Percentiles rank a stretch among this genome's conserved stretches.
Evolutionary conservation across 78 protist genomes (phyloP).

Genomic region (Chrysochromulina parva): DNA sequence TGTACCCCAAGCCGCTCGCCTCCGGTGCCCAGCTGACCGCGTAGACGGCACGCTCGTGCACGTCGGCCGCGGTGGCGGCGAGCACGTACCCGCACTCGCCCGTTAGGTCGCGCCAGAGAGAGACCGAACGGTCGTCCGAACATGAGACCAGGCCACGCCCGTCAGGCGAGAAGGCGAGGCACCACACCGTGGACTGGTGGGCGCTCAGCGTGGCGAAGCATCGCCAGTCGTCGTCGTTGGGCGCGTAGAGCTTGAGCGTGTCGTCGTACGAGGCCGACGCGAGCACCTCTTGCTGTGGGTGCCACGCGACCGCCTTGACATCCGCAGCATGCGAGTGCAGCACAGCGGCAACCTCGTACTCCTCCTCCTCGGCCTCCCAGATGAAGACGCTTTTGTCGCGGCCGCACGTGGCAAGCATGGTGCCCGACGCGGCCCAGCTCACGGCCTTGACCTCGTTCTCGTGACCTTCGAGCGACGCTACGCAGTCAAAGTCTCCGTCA

Average conservation of each 20-base stretch:
- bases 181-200: constrained; percentile 94
- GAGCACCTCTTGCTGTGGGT: constrained; percentile 65
- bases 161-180: constrained; percentile 14
- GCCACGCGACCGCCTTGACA: constrained; percentile 70
- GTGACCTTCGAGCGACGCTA: constrained; percentile 91
- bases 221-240: constrained; percentile 86
- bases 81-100: background rate
- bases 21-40: constrained; percentile 64
- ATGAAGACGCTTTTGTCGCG: constrained; percentile 94
- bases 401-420: constrained; percentile 90
- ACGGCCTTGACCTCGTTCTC: constrained; percentile 90
- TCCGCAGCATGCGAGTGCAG: constrained; percentile 61
- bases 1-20: too few species aligned
- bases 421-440: constrained; percentile 75
- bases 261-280: constrained; percentile 87
- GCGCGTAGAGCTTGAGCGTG: constrained; percentile 30
- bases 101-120: background rate
- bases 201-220: constrained; percentile 72
- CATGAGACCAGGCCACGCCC: constrained; percentile 54
- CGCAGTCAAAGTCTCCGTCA: constrained; percentile 42
- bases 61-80: background rate
- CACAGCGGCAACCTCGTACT: constrained; percentile 78
- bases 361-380: constrained; percentile 78
- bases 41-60: constrained; percentile 69
- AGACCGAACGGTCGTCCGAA: background rate